These are phyloP conservation scores for Coemansia sp. DNA, from an alignment of 192 early-diverging fungal genomes.

Conservation along the genomic window DNA sequence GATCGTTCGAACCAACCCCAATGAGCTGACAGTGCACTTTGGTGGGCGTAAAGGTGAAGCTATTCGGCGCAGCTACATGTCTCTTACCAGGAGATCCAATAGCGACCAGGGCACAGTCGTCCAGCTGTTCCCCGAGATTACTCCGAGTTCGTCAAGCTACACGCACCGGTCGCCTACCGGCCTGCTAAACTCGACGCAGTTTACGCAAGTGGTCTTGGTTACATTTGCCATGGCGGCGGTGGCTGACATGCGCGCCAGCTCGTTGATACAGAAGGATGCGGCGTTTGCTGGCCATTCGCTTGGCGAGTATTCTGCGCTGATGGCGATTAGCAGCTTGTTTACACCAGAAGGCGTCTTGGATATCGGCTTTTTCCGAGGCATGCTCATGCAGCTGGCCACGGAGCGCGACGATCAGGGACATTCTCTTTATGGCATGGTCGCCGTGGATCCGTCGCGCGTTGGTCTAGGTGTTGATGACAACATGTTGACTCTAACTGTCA, in stretches of 20 bases:
- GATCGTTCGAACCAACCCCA: constrained; percentile 87
- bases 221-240: constrained; percentile 86
- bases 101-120: neutral
- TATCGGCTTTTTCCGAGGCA: constrained; percentile 91
- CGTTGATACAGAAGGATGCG: constrained; percentile 75
- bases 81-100: neutral
- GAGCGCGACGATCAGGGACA: constrained; percentile 74
- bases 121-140: constrained; percentile 57
- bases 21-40: constrained; percentile 67
- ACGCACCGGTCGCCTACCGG: constrained; percentile 82
- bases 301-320: constrained; percentile 89
- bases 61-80: constrained; percentile 79
- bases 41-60: constrained; percentile 80
- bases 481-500: constrained; percentile 67
- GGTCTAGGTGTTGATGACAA: constrained; percentile 73
- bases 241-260: constrained; percentile 83
- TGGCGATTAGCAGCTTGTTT: constrained; percentile 78
- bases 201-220: constrained; percentile 86
- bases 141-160: constrained; percentile 68
- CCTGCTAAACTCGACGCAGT: constrained; percentile 90
- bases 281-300: constrained; percentile 92
- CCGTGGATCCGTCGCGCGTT: constrained; percentile 87
- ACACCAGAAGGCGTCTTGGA: constrained; percentile 82
- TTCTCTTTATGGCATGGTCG: constrained; percentile 93
- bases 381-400: constrained; percentile 95